Evolutionary conservation across 2,329 filamentous ascomycete genomes (phyloP).

Genomic region (Waltergamsia citrina): DNA sequence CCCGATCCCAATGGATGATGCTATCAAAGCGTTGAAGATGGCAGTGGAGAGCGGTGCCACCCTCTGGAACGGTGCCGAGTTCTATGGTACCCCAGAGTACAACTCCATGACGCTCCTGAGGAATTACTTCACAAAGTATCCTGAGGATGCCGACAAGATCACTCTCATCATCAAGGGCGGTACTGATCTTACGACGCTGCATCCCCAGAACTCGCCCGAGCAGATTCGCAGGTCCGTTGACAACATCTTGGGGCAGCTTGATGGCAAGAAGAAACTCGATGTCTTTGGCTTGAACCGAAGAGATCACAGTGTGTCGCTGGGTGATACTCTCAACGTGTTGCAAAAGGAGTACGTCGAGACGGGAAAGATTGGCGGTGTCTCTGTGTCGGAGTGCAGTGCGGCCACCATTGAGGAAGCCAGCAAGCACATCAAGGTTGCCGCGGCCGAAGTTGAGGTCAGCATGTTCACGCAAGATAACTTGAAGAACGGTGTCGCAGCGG

Average conservation of each 20-base stretch:
- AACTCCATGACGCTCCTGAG: constrained; percentile 52
- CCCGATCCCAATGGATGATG: constrained; percentile 31
- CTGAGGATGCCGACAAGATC: constrained; percentile 53
- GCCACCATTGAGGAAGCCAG: constrained; percentile 37
- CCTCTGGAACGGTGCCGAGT: constrained; percentile 55
- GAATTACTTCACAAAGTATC: constrained; percentile 53
- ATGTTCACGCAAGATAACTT: constrained; percentile 38
- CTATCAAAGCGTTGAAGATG: constrained; percentile 45
- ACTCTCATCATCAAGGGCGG: constrained; percentile 55
- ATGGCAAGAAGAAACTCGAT: constrained; percentile 51
- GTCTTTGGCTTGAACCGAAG: constrained; percentile 50
- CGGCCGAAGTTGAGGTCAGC: constrained; percentile 46
- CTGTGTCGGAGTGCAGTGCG: constrained; percentile 41
- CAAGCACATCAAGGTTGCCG: constrained; percentile 30
- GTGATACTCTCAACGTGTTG: constrained; percentile 30
- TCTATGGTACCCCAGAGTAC: constrained; percentile 51
- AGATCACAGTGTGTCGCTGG: constrained; percentile 37
- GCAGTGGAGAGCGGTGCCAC: constrained; percentile 34
- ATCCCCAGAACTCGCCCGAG: constrained; percentile 41
- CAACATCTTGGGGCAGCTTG: constrained; percentile 37
- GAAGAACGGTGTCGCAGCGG: constrained; percentile 39
- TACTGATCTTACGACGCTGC: constrained; percentile 20
- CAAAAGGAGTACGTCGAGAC: constrained; percentile 38
- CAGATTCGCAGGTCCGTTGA: constrained; percentile 49
- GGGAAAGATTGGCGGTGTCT: constrained; percentile 40